Conservation (phyloP, 1,139 yeast species). For the Zygosaccharomyces pseudobailii region DNA sequence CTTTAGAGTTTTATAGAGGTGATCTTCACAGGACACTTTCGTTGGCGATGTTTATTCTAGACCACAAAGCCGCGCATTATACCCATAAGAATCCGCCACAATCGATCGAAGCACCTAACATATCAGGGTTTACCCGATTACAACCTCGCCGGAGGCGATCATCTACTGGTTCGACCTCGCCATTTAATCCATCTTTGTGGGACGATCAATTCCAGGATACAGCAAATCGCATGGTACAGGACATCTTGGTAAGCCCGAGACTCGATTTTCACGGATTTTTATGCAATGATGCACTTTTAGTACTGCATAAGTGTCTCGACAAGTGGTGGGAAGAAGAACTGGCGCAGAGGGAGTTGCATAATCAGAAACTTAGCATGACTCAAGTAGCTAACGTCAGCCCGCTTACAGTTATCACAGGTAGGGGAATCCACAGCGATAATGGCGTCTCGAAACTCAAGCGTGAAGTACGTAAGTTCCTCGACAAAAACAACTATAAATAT, state of each 20-base stretch:
- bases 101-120: neutral
- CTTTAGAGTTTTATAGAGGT: constrained; percentile 41
- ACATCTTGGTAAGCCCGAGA: constrained; percentile 24
- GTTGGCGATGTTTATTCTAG: constrained; percentile 32
- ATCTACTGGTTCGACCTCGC: neutral
- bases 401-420: constrained; percentile 49
- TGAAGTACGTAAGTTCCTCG: constrained; percentile 39
- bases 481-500: constrained; percentile 36
- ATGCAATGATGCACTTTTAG: constrained; percentile 42
- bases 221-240: constrained; percentile 13
- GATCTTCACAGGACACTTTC: constrained; percentile 37
- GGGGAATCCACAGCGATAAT: constrained; percentile 57
- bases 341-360: constrained; percentile 38
- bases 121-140: neutral
- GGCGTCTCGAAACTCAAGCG: constrained; percentile 46
- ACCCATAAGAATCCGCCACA: constrained; percentile 7
- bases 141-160: neutral
- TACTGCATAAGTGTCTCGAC: constrained; percentile 35
- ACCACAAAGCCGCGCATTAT: constrained; percentile 25
- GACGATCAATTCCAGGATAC: constrained; percentile 10
- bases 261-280: constrained; percentile 52
- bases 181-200: constrained; percentile 1
- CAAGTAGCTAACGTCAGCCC: constrained; percentile 36
- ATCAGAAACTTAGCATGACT: constrained; percentile 35
- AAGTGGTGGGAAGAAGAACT: constrained; percentile 57